These are phyloP conservation scores for Pythium apleroticum DNA, from an alignment of 352 stramenopile genomes.

Conservation along the genomic window DNA sequence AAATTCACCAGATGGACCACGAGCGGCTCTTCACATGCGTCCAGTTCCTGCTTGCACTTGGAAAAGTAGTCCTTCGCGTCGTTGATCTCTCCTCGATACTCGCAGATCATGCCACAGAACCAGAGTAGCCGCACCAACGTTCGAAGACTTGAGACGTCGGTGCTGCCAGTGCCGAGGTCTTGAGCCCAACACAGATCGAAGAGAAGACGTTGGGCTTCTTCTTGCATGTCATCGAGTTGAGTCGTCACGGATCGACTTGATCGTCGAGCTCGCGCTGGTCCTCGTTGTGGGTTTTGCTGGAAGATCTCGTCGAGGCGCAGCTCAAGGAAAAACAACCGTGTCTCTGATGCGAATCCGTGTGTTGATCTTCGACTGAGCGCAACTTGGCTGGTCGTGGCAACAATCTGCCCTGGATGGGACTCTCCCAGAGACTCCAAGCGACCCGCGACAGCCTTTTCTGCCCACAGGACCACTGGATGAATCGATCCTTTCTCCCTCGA, in stretches of 20 bases:
- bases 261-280: constrained; percentile 7
- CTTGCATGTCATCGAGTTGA: constrained; percentile 24
- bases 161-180: not conserved
- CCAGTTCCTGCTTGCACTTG: constrained; percentile 43
- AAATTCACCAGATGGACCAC: constrained; percentile 48
- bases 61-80: constrained; percentile 54
- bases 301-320: constrained; percentile 52
- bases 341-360: constrained; percentile 31
- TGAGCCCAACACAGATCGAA: constrained; percentile 22
- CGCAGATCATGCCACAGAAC: constrained; percentile 52
- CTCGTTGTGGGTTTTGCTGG: constrained; percentile 23
- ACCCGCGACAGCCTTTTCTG: constrained; percentile 50
- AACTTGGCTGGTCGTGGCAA: not conserved
- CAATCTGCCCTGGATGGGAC: not conserved
- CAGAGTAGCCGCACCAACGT: constrained; percentile 51
- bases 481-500: constrained; percentile 35
- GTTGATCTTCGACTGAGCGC: not conserved
- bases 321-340: constrained; percentile 63
- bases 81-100: constrained; percentile 40
- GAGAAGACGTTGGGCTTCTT: constrained; percentile 20
- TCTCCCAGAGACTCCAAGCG: constrained; percentile 7
- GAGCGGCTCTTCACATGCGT: not conserved
- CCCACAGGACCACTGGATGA: constrained; percentile 50
- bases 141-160: not conserved
- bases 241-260: not conserved